phyloP scores from a whole-genome alignment of 768 basidiomycete genomes.

The Amanita exitialis region DNA sequence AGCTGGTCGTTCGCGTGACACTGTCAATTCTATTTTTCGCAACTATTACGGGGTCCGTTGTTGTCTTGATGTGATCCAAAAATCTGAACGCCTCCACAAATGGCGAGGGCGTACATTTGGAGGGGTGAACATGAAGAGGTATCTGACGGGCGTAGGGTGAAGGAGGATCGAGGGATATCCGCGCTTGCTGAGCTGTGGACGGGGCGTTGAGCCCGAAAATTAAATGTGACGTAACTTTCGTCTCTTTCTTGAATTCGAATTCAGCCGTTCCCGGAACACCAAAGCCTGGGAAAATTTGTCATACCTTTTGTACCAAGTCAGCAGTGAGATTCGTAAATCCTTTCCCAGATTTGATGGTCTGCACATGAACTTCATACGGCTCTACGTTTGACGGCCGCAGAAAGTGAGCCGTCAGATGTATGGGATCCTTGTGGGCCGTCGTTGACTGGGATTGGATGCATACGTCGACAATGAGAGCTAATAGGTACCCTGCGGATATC shows the following conservation, averaged over 20 bases:
- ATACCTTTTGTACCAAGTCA: too few relatives aligned
- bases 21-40: constrained; percentile 28
- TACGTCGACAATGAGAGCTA: too few relatives aligned
- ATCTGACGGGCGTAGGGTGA: constrained; percentile 52
- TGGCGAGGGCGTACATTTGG: constrained; percentile 18
- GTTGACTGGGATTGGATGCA: too few relatives aligned
- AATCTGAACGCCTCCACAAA: constrained; percentile 24
- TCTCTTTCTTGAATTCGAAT: constrained; percentile 26
- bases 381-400: too few relatives aligned
- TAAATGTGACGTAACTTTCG: constrained; percentile 39
- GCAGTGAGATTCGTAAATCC: too few relatives aligned
- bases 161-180: constrained; percentile 31
- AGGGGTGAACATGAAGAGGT: constrained; percentile 46
- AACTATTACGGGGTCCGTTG: constrained; percentile 30
- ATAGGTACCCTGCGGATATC: too few relatives aligned
- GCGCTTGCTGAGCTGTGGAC: constrained; percentile 14
- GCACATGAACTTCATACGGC: too few relatives aligned
- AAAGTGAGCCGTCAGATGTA: too few relatives aligned
- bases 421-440: too few relatives aligned
- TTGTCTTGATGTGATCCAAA: constrained; percentile 21
- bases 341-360: too few relatives aligned
- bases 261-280: too few relatives aligned
- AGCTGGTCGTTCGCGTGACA: constrained; percentile 23
- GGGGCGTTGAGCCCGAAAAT: constrained; percentile 43
- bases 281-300: too few relatives aligned